phyloP scores from a whole-genome alignment of 768 basidiomycete genomes.

The Postia placenta region DNA sequence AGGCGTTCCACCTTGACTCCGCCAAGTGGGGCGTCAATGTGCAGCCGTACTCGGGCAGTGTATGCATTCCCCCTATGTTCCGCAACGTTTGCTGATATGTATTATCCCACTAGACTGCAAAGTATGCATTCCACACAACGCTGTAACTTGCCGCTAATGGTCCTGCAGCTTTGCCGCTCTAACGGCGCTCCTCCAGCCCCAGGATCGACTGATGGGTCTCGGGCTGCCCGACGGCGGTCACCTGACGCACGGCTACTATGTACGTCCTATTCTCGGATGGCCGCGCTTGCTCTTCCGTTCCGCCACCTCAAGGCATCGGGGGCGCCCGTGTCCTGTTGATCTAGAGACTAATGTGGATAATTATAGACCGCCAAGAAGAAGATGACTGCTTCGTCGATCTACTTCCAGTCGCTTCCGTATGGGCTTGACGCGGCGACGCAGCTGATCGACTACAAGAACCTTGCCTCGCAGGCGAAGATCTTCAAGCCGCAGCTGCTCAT shows the following conservation, averaged over 20 bases:
- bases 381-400: slow-evolving; percentile 99
- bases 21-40: slow-evolving; percentile 97
- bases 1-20: slow-evolving; percentile 94
- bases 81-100: background rate
- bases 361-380: slow-evolving; percentile 94
- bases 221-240: slow-evolving; percentile 97
- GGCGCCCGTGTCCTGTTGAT: background rate
- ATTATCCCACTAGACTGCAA: slow-evolving; percentile 59
- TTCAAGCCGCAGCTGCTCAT: slow-evolving; percentile 96
- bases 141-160: slow-evolving; percentile 15
- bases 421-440: slow-evolving; percentile 76
- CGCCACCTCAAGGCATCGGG: background rate
- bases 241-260: slow-evolving; percentile 96
- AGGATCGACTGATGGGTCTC: slow-evolving; percentile 98
- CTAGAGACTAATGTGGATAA: background rate
- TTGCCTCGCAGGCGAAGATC: slow-evolving; percentile 82
- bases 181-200: slow-evolving; percentile 92
- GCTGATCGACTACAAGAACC: slow-evolving; percentile 80
- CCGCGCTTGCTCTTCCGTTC: slow-evolving; percentile 1
- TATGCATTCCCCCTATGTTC: slow-evolving; percentile 36
- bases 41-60: slow-evolving; percentile 93
- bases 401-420: slow-evolving; percentile 98
- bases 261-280: slow-evolving; percentile 30
- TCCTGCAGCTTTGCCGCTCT: slow-evolving; percentile 83
- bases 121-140: slow-evolving; percentile 43